Conservation (phyloP, 768 basidiomycete species). For the Kwoniella europaea region DNA sequence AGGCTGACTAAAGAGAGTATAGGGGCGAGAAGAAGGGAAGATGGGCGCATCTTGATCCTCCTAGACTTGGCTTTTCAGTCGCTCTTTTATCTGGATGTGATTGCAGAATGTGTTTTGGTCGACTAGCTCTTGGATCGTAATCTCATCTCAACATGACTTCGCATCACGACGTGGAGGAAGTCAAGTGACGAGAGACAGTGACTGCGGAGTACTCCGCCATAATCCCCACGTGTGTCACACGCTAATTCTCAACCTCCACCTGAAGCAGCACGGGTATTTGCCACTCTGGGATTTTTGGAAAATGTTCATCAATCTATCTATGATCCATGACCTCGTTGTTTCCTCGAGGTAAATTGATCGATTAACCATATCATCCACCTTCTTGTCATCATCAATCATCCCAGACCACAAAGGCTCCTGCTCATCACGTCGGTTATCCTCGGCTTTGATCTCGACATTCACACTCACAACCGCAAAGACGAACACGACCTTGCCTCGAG, state of each 20-base stretch:
- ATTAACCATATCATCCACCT: not conserved
- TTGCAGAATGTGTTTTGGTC: no score
- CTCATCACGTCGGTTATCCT: not conserved
- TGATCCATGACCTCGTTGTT: not conserved
- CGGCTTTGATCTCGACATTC: no score
- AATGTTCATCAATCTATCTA: no score
- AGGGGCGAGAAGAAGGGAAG: constrained; percentile 16
- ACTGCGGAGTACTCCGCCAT: constrained; percentile 12
- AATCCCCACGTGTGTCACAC: not conserved
- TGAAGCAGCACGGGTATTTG: no score
- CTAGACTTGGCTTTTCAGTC: not conserved
- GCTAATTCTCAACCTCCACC: not conserved
- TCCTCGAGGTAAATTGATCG: not conserved
- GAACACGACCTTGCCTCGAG: not conserved
- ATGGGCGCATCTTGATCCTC: constrained; percentile 7
- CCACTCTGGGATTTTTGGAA: not conserved
- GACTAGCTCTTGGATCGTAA: no score
- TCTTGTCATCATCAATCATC: not conserved
- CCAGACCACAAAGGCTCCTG: not conserved
- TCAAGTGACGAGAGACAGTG: not conserved
- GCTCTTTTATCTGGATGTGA: not conserved
- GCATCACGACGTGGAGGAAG: constrained; percentile 24
- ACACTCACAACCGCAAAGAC: not conserved
- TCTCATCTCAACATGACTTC: constrained; percentile 1
- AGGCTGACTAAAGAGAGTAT: constrained; percentile 15